Percentiles rank a stretch among this genome's conserved stretches.
These are phyloP conservation scores for Orbilia oligospora DNA, from an alignment of 2,329 filamentous ascomycete genomes.

Conservation along the genomic window DNA sequence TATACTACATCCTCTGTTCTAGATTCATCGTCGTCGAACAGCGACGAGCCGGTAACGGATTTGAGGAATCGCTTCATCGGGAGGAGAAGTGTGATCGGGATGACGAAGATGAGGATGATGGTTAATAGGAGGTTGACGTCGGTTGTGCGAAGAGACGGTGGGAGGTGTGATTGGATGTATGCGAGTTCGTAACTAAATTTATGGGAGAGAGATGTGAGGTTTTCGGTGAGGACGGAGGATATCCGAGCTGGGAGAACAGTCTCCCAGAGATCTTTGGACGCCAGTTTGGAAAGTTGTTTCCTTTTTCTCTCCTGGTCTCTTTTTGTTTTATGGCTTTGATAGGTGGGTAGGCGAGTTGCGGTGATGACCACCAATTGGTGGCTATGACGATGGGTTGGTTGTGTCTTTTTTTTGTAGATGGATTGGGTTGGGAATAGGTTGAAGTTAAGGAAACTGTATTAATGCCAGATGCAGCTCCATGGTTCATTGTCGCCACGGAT, in stretches of 20 bases:
- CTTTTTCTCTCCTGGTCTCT: too few species aligned
- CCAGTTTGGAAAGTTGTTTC: slow-evolving; percentile 33
- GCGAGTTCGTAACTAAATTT: slow-evolving; percentile 35
- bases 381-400: background rate
- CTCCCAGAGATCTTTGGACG: slow-evolving; percentile 55
- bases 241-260: slow-evolving; percentile 50
- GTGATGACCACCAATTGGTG: background rate
- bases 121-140: slow-evolving; percentile 28
- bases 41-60: slow-evolving; percentile 28
- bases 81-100: slow-evolving; percentile 31
- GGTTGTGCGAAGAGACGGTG: slow-evolving; percentile 34
- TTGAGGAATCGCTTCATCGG: slow-evolving; percentile 56
- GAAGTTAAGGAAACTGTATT: background rate
- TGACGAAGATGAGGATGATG: slow-evolving; percentile 33
- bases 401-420: slow-evolving; percentile 10
- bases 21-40: slow-evolving; percentile 43
- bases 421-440: background rate
- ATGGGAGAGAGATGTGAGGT: slow-evolving; percentile 41
- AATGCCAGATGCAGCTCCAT: slow-evolving; percentile 1
- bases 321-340: too few species aligned
- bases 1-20: slow-evolving; percentile 28
- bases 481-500: slow-evolving; percentile 23
- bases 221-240: slow-evolving; percentile 46
- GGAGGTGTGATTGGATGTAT: slow-evolving; percentile 51
- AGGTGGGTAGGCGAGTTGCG: background rate